Evolutionary conservation across 331 rosid species (phyloP).

Genomic region (Malus hybrid): DNA sequence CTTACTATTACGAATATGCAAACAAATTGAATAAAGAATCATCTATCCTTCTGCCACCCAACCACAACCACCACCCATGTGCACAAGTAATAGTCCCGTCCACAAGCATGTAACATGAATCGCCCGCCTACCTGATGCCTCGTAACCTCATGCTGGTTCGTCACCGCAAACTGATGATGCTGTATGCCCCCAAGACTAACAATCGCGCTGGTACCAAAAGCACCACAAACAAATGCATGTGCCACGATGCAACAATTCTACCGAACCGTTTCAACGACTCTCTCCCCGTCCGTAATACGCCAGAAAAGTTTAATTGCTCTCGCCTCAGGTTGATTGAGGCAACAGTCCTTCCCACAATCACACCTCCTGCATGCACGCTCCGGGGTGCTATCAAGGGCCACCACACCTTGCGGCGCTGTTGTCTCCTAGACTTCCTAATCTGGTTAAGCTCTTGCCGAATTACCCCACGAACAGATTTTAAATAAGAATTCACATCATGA

Average conservation of each 20-base stretch:
- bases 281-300: slow-evolving; percentile 52
- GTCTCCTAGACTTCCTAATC: slow-evolving; percentile 51
- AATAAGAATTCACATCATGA: slow-evolving; percentile 85
- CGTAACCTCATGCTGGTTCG: not conserved
- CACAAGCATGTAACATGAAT: not conserved
- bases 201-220: slow-evolving; percentile 58
- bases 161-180: slow-evolving; percentile 31
- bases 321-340: slow-evolving; percentile 28
- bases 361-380: slow-evolving; percentile 21
- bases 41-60: slow-evolving; percentile 22
- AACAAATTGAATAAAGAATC: slow-evolving; percentile 76
- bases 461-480: slow-evolving; percentile 53
- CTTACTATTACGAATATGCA: slow-evolving; percentile 2
- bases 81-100: too few species aligned
- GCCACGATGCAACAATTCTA: slow-evolving; percentile 69
- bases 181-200: slow-evolving; percentile 43
- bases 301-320: slow-evolving; percentile 49
- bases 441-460: slow-evolving; percentile 66
- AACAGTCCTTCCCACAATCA: slow-evolving; percentile 41
- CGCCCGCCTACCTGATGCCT: not conserved
- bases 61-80: not conserved
- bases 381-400: slow-evolving; percentile 49
- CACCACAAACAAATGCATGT: slow-evolving; percentile 70
- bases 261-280: slow-evolving; percentile 65
- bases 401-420: slow-evolving; percentile 65